Evolutionary conservation across 805 yeast genomes (phyloP).

Genomic region (Wickerhamomyces alni): DNA sequence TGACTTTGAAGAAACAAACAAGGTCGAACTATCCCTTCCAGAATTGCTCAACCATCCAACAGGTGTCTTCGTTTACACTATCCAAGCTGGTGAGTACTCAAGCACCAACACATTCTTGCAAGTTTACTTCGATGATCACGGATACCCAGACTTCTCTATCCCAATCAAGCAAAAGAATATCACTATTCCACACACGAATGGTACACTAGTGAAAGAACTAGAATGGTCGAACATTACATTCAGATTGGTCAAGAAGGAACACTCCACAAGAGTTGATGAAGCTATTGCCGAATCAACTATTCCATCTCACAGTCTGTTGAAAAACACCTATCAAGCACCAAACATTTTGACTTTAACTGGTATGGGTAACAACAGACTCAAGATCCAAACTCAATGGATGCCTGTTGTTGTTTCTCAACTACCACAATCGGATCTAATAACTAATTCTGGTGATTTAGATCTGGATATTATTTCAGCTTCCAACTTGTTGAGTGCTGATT

Average conservation of each 20-base stretch:
- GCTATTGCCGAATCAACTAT: constrained; percentile 56
- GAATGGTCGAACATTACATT: constrained; percentile 64
- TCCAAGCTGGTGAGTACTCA: constrained; percentile 52
- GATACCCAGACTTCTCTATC: constrained; percentile 57
- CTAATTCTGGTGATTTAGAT: constrained; percentile 66
- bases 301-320: constrained; percentile 60
- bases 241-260: constrained; percentile 51
- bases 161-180: constrained; percentile 34
- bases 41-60: constrained; percentile 54
- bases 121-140: constrained; percentile 69
- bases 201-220: constrained; percentile 69
- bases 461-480: constrained; percentile 60
- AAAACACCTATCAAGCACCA: constrained; percentile 60
- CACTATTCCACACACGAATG: constrained; percentile 53
- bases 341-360: constrained; percentile 51
- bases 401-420: constrained; percentile 59
- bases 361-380: constrained; percentile 44
- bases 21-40: constrained; percentile 48
- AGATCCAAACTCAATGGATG: constrained; percentile 66
- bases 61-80: constrained; percentile 71
- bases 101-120: constrained; percentile 63
- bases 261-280: constrained; percentile 49
- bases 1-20: constrained; percentile 29
- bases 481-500: constrained; percentile 77
- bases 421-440: constrained; percentile 69